phyloP scores from a whole-genome alignment of 2,329 filamentous ascomycete genomes.

The Colletotrichum costaricense region DNA sequence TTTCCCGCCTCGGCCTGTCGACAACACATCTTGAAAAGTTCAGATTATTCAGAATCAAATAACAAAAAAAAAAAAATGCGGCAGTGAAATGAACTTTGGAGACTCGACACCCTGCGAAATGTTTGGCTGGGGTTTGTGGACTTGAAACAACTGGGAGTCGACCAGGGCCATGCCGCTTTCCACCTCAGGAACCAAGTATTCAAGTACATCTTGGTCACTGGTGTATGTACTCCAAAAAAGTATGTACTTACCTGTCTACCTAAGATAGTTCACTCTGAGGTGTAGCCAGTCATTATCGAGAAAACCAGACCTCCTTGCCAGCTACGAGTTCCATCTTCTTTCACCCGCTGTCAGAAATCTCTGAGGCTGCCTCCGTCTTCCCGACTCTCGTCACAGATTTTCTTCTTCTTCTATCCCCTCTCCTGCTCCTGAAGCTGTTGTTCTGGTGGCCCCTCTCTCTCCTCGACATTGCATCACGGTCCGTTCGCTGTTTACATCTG shows the following conservation, averaged over 20 bases:
- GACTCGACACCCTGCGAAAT: constrained; percentile 13
- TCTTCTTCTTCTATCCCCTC: not conserved
- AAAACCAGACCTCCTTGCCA: constrained; percentile 4
- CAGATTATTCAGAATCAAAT: not conserved
- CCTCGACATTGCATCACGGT: constrained; percentile 1
- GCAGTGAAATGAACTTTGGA: not conserved
- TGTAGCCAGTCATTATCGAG: constrained; percentile 24
- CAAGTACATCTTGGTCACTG: not conserved
- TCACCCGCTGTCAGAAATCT: not conserved
- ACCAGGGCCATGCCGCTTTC: constrained; percentile 11
- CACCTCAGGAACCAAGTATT: not conserved
- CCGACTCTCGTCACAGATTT: not conserved
- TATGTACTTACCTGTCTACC: too few relatives aligned
- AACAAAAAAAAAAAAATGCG: not conserved
- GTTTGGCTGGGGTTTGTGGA: constrained; percentile 20
- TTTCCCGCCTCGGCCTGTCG: not conserved
- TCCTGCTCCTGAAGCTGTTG: not conserved
- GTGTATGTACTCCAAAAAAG: not conserved
- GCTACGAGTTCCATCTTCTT: not conserved
- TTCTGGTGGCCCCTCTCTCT: not conserved
- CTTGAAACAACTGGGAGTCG: constrained; percentile 33
- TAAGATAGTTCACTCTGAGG: too few relatives aligned
- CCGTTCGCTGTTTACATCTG: not conserved
- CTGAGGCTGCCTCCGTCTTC: not conserved
- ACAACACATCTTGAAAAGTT: not conserved